Conservation (phyloP, 352 stramenopile genomes). For the Thraustotheca clavata region DNA sequence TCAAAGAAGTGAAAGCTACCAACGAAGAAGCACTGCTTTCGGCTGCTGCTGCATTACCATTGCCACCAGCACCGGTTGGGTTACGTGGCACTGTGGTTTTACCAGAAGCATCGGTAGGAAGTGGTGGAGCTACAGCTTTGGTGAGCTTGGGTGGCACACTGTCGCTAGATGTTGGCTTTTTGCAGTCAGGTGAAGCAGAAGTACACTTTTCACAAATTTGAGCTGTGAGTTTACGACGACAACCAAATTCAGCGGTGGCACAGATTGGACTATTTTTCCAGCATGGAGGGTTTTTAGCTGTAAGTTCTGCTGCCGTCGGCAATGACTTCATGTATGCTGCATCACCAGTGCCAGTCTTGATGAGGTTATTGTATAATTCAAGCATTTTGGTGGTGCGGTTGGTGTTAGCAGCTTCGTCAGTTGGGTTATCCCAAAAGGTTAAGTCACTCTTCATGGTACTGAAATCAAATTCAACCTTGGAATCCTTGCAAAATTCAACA, state of each 20-base stretch:
- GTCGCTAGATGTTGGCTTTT: neutral
- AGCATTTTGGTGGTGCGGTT: slow-evolving; percentile 23
- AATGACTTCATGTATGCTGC: slow-evolving; percentile 39
- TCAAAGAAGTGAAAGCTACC: neutral
- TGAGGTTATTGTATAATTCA: slow-evolving; percentile 22
- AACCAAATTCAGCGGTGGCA: slow-evolving; percentile 40
- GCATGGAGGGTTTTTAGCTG: slow-evolving; percentile 42
- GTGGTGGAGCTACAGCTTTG: neutral
- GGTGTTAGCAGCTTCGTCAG: slow-evolving; percentile 22
- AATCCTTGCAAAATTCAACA: slow-evolving; percentile 25
- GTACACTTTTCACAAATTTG: slow-evolving; percentile 54
- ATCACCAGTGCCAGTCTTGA: neutral
- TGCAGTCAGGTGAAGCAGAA: neutral
- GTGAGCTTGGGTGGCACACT: neutral
- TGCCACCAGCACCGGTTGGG: neutral
- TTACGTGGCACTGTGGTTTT: neutral
- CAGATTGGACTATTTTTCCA: slow-evolving; percentile 54
- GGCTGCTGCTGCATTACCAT: neutral
- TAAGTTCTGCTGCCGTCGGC: slow-evolving; percentile 34
- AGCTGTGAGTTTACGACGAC: slow-evolving; percentile 45
- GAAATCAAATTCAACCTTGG: slow-evolving; percentile 26
- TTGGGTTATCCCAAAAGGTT: slow-evolving; percentile 28
- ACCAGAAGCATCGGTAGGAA: neutral
- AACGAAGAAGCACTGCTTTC: neutral
- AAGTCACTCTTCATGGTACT: slow-evolving; percentile 2